Evolutionary conservation across 495 filamentous ascomycete genomes (phyloP), one percentile per base, ranked within the genome.

Genomic region (Pseudomonodictys pantanalensis): DNA sequence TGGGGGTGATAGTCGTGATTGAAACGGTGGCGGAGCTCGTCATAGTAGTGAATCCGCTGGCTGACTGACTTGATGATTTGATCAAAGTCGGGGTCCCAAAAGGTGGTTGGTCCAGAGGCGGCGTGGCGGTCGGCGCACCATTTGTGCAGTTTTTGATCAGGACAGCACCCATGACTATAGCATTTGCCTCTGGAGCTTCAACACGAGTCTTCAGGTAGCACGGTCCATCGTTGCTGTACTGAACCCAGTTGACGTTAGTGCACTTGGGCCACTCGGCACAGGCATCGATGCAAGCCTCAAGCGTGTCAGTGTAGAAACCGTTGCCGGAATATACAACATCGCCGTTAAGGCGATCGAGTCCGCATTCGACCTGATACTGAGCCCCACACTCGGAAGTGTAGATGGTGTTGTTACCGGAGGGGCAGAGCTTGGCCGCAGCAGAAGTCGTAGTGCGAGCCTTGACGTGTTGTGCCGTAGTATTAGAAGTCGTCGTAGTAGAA

Each of bases 131-230:
- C 11, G 39, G n/a, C n/a, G n/a, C n/a, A n/a, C n/a, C 26, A 18
- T 12, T 49, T 2, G 59, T 63, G 33, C 60, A 63, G 30, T 58
- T 63, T 32, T 29, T 32, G 46, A 63, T 47, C 24, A 52, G 23
- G 17, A 8, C 39, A 22, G 38, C 52, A 18, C 53, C 26, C 12
- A 52, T 25, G 29, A 52, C 32, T n/a, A n/a, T n/a, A n/a, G n/a
- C n/a, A n/a, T n/a, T n/a, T n/a, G n/a, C n/a, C n/a, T n/a, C n/a
- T n/a, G n/a, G n/a, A n/a, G n/a, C 22, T 9, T 29, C 53, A 26
- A 63, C 8, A 11, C 8, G 25, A 6, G 22, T 33, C 33, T 65
- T 65, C 32, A 60, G 25, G 41, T 60, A 60, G 38, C 62, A 65
- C 11, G 52, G 24, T 3, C 62, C 62, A 4, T 46, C 12, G 8